These are phyloP conservation scores for Cercospora sesami DNA, from an alignment of 2,329 filamentous ascomycete genomes.

Conservation along the genomic window DNA sequence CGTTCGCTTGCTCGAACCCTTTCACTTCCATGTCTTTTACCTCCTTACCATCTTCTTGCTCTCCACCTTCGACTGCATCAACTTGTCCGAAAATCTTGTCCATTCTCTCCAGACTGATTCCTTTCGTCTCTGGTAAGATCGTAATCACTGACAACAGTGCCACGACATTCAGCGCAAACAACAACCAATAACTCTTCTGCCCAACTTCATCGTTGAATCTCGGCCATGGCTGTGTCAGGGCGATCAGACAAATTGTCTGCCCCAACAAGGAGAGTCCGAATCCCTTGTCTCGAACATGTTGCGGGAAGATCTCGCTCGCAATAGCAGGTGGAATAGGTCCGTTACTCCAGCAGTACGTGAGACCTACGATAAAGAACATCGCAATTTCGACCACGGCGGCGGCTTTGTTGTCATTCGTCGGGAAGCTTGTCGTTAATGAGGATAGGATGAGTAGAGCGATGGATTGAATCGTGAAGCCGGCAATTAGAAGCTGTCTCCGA, in stretches of 20 bases:
- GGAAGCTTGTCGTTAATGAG: background rate
- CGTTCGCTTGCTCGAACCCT: background rate
- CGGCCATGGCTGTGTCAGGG: background rate
- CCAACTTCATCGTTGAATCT: background rate
- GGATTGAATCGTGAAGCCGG: constrained; percentile 43
- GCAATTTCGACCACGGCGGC: background rate
- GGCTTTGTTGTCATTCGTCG: background rate
- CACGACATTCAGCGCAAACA: background rate
- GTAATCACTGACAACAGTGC: background rate
- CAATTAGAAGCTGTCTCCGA: constrained; percentile 39
- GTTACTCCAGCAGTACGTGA: background rate
- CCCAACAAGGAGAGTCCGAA: background rate
- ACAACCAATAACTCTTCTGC: background rate
- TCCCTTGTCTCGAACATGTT: background rate
- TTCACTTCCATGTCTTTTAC: constrained; percentile 15
- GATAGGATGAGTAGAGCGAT: constrained; percentile 18
- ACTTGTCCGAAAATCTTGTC: constrained; percentile 36
- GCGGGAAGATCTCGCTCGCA: background rate
- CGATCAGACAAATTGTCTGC: background rate
- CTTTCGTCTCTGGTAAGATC: constrained; percentile 45
- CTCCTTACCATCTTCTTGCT: constrained; percentile 33
- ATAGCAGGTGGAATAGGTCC: background rate
- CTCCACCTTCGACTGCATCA: constrained; percentile 43
- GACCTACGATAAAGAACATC: background rate
- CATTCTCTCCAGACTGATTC: constrained; percentile 40